Conservation (phyloP, 371 early-diverging fungal species). For the Lichtheimia hyalospora region DNA sequence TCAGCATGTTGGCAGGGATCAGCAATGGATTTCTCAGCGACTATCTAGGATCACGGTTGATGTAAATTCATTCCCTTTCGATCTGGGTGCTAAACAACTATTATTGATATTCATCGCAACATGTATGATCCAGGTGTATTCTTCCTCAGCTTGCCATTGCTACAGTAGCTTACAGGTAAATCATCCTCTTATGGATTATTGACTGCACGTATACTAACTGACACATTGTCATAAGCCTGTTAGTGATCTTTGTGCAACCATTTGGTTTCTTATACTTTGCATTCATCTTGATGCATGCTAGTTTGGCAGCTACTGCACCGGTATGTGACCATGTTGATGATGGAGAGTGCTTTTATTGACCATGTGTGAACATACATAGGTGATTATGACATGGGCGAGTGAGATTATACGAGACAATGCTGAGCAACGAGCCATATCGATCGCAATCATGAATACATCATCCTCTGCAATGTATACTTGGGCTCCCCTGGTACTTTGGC, state of each 20-base stretch:
- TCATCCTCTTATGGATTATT: too few species aligned
- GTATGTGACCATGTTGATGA: conserved; percentile 17
- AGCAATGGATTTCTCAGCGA: conserved; percentile 45
- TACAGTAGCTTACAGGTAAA: too few species aligned
- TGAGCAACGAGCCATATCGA: conserved; percentile 42
- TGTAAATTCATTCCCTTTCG: conserved; percentile 20
- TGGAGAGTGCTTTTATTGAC: neutral
- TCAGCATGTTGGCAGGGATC: conserved; percentile 41
- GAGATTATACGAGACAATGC: conserved; percentile 38
- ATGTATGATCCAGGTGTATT: too few species aligned
- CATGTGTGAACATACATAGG: conserved; percentile 11
- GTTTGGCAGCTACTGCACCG: conserved; percentile 34
- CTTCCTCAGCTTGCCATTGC: too few species aligned
- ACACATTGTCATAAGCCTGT: conserved; percentile 21
- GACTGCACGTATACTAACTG: too few species aligned
- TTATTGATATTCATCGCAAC: neutral
- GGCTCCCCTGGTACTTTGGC: conserved; percentile 48
- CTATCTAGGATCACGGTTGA: conserved; percentile 27
- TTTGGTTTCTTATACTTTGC: conserved; percentile 36
- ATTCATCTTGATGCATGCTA: conserved; percentile 40
- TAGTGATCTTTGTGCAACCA: conserved; percentile 44
- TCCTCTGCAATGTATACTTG: conserved; percentile 38
- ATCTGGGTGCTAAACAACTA: neutral
- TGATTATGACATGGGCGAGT: conserved; percentile 54
- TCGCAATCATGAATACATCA: conserved; percentile 47